Base-by-base conservation (phyloP, 495 filamentous ascomycete genomes). In the Aspergillus cristatus region DNA sequence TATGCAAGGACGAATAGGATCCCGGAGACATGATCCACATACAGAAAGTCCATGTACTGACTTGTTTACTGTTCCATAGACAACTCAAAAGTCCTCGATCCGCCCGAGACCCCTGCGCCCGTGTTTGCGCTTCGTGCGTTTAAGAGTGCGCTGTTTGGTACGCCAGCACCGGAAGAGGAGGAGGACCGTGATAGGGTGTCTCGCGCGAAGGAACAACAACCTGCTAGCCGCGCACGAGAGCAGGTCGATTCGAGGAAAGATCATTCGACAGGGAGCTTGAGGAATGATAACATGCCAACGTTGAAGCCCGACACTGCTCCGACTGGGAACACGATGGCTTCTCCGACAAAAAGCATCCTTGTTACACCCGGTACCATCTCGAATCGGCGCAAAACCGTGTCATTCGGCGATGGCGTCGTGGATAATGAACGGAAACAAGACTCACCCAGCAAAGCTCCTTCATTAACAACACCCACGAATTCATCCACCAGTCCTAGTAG, bases 41-140 rank as follows among this genome's bases (percentile, higher is more conserved):
- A 4, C 20, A 24, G 20, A n/a, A n/a, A 8, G 18, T 32, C 36
- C 20, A 34, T 44, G 38, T 39, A 35, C 51, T 50, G 37, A 50
- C 44, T 42, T 38, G 43, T 40, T 46, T 18, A 14, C 16, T 25
- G 34, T 24, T 30, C 25, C 24, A 34, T 18, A 67, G 63, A 61
- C 42, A 52, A 57, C 43, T 60, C 62, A 20, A 63, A 51, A 42
- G 40, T 62, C 24, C 38, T 55, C 32, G 86, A 94, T 31, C 70
- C 74, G 6, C 91, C 90, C 41, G 86, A 94, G 45, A 97, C 91
- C 5, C 93, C 91, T 8, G 93, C 87, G 17, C 87, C 89, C 15
- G 75, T 95, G 1, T 97, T 98, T 65, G 90, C 89, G 10, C 76
- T 91, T 40, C 87, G 89, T 50, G 93, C 91, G 13, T 78, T 97